A percentile compares a stretch with the other conserved stretches of the same genome.
Evolutionary conservation across 2,329 filamentous ascomycete genomes (phyloP).

Genomic region (Penicillium sp.): DNA sequence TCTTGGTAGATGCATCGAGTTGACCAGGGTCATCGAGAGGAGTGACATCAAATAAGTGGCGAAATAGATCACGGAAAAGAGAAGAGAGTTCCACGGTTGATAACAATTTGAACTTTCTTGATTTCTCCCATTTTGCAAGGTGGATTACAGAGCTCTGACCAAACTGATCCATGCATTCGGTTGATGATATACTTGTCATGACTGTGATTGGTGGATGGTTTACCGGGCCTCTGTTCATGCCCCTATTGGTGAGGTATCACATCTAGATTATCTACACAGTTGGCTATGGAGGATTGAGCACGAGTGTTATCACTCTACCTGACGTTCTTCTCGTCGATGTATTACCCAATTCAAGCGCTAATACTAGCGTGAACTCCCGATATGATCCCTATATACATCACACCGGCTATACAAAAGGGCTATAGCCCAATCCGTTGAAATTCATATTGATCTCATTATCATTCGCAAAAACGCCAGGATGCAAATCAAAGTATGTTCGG

Average conservation of each 20-base stretch:
- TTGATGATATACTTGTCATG: not conserved
- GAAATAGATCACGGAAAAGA: not conserved
- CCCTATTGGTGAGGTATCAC: not conserved
- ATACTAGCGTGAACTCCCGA: not conserved
- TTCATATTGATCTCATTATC: not conserved
- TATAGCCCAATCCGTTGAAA: not conserved
- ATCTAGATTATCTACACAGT: not conserved
- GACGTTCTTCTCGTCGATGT: not conserved
- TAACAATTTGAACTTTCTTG: not conserved
- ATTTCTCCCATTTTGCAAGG: not conserved
- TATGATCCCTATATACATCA: not conserved
- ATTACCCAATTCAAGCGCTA: not conserved
- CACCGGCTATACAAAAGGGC: not conserved
- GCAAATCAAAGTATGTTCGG: slow-evolving; percentile 12
- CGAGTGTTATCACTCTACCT: not conserved
- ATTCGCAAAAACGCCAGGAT: slow-evolving; percentile 19
- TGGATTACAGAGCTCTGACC: not conserved
- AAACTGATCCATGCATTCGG: no score
- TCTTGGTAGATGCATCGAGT: not conserved
- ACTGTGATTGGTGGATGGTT: not conserved
- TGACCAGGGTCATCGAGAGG: slow-evolving; percentile 1
- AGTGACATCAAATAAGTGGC: slow-evolving; percentile 13
- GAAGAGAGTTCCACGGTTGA: not conserved
- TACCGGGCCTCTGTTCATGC: not conserved
- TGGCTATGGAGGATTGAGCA: not conserved